Evolutionary conservation across 495 filamentous ascomycete species (phyloP).

Genomic region (Barbatosphaeria neglecta): DNA sequence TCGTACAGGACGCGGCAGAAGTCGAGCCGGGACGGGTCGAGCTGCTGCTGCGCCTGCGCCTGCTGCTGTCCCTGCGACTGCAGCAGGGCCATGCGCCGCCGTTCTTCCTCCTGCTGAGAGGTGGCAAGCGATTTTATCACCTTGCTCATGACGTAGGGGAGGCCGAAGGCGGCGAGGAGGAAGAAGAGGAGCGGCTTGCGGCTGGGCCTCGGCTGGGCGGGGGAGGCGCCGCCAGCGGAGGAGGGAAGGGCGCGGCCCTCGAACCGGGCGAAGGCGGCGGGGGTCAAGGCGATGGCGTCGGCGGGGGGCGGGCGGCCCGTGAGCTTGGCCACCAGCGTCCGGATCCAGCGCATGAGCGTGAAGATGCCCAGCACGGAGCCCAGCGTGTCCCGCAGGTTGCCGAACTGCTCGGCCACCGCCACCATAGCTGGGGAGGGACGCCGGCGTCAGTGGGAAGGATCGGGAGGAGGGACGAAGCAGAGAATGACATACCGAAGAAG

Average conservation of each 20-base stretch:
- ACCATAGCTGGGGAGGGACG: constrained; percentile 69
- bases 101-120: constrained; percentile 70
- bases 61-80: constrained; percentile 3
- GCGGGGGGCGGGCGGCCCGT: constrained; percentile 89
- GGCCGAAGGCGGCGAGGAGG: constrained; percentile 81
- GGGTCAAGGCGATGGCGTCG: constrained; percentile 73
- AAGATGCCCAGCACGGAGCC: constrained; percentile 93
- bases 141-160: constrained; percentile 93
- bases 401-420: constrained; percentile 93
- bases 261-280: constrained; percentile 81
- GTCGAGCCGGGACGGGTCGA: constrained; percentile 82
- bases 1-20: constrained; percentile 94
- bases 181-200: constrained; percentile 96
- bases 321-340: constrained; percentile 78
- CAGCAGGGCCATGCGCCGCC: constrained; percentile 43
- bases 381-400: constrained; percentile 84
- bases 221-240: constrained; percentile 24
- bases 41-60: constrained; percentile 26
- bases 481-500: constrained; percentile 73
- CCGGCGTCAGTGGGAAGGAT: neutral
- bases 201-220: constrained; percentile 57
- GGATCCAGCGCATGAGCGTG: constrained; percentile 87
- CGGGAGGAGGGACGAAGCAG: neutral
- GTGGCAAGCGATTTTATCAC: constrained; percentile 75
- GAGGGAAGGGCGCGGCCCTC: constrained; percentile 43